A percentile compares a stretch with the other conserved stretches of the same genome.
Conservation (phyloP, 176 grass and related monocot species). For the Eragrostis curvula region DNA sequence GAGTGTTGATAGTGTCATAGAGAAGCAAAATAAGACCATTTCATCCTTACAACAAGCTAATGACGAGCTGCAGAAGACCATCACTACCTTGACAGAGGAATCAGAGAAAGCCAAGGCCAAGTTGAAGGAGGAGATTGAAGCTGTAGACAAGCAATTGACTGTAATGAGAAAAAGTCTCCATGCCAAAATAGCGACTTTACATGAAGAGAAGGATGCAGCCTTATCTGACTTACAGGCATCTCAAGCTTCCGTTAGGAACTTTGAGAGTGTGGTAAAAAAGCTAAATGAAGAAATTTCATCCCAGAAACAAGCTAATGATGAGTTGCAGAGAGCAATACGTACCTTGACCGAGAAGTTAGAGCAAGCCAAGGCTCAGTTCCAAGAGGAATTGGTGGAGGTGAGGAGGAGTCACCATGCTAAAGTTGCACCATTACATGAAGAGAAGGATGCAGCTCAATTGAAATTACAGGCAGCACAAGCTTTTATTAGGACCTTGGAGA, state of each 20-base stretch:
- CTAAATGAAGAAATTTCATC: constrained; percentile 10
- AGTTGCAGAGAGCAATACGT: constrained; percentile 33
- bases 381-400: constrained; percentile 27
- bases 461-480: constrained; percentile 39
- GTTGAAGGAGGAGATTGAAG: constrained; percentile 36
- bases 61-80: constrained; percentile 44
- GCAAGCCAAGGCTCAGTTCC: not conserved
- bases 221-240: constrained; percentile 45
- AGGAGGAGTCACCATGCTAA: constrained; percentile 35
- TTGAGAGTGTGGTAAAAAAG: constrained; percentile 50
- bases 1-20: too few relatives aligned
- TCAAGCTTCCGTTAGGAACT: constrained; percentile 43
- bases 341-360: constrained; percentile 29
- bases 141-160: not conserved
- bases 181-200: constrained; percentile 32
- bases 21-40: not conserved
- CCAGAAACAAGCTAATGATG: constrained; percentile 40
- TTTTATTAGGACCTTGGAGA: too few relatives aligned
- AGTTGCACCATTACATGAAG: too few relatives aligned
- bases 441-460: constrained; percentile 32
- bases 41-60: constrained; percentile 39
- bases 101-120: constrained; percentile 33
- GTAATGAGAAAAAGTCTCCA: not conserved
- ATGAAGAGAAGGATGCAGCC: constrained; percentile 45
- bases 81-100: constrained; percentile 39